A percentile compares a stretch with the other conserved stretches of the same genome.
phyloP scores from a whole-genome alignment of 2,329 filamentous ascomycete species.

The Colletotrichum somersetense region DNA sequence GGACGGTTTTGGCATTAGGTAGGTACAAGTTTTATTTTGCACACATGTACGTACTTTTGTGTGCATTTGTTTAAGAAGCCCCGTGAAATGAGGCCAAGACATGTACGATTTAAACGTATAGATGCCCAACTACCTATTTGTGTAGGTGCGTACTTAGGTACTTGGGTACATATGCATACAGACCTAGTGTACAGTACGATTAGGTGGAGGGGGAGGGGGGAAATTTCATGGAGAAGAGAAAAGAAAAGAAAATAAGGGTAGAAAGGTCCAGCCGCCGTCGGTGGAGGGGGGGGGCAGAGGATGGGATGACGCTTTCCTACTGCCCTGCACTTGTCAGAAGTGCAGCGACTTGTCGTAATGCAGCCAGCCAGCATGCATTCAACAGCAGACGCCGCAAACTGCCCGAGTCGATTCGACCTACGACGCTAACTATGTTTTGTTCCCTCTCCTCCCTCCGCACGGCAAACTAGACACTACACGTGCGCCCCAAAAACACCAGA shows the following conservation, averaged over 20 bases:
- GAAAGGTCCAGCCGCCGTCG: conserved; percentile 8
- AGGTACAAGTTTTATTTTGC: neutral
- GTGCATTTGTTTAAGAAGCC: conserved; percentile 16
- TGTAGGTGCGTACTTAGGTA: no score
- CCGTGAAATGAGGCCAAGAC: neutral
- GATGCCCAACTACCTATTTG: no score
- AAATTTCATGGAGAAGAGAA: neutral
- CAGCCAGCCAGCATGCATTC: conserved; percentile 14
- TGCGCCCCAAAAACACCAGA: neutral
- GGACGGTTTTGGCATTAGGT: neutral
- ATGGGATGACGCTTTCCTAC: conserved; percentile 21
- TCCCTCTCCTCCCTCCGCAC: neutral
- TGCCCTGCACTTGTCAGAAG: neutral
- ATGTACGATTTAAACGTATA: neutral
- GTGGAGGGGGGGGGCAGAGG: conserved; percentile 11
- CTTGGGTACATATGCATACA: no score
- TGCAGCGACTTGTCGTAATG: neutral
- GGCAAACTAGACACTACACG: neutral
- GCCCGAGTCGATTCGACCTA: neutral
- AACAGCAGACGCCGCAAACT: conserved; percentile 17
- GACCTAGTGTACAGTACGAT: no score
- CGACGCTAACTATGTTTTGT: neutral
- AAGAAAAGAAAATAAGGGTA: neutral
- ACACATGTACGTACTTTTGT: neutral
- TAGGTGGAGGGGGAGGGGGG: neutral